phyloP scores from a whole-genome alignment of 139 green algal genomes.

The Chlamydomonas eustigma region DNA sequence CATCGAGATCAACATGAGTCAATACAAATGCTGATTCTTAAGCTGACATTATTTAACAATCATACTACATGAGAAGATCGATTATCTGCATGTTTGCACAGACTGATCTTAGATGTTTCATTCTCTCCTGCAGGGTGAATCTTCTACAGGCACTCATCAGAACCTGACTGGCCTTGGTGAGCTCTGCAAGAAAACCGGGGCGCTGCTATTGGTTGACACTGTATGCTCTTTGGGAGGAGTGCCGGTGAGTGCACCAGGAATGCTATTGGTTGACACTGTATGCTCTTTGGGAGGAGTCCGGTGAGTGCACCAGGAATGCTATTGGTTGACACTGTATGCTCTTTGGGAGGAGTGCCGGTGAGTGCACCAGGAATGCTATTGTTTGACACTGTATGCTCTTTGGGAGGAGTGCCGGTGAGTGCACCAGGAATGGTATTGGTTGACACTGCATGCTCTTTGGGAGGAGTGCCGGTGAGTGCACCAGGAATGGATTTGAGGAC shows the following conservation, averaged over 20 bases:
- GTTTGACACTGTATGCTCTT: conserved; percentile 49
- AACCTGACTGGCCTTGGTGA: conserved; percentile 71
- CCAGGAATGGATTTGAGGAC: too few relatives aligned
- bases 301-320: conserved; percentile 47
- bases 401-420: conserved; percentile 82
- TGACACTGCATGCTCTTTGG: conserved; percentile 12
- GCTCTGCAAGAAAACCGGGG: conserved; percentile 68
- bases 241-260: not conserved
- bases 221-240: conserved; percentile 71
- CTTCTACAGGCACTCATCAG: conserved; percentile 71
- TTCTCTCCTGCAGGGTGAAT: conserved; percentile 64
- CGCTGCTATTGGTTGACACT: conserved; percentile 91
- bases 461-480: not conserved
- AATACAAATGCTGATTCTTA: too few relatives aligned
- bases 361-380: not conserved
- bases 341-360: too few relatives aligned
- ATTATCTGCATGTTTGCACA: not conserved
- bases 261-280: conserved; percentile 94
- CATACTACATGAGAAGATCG: too few relatives aligned
- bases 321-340: conserved; percentile 90
- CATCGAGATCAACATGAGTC: too few relatives aligned
- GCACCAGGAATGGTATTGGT: too few relatives aligned
- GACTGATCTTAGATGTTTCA: not conserved
- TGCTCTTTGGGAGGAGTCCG: conserved; percentile 59
- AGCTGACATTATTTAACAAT: too few relatives aligned